These are phyloP conservation scores for Dactylellina drechsleri DNA, from an alignment of 2,329 filamentous ascomycete species.

Conservation along the genomic window DNA sequence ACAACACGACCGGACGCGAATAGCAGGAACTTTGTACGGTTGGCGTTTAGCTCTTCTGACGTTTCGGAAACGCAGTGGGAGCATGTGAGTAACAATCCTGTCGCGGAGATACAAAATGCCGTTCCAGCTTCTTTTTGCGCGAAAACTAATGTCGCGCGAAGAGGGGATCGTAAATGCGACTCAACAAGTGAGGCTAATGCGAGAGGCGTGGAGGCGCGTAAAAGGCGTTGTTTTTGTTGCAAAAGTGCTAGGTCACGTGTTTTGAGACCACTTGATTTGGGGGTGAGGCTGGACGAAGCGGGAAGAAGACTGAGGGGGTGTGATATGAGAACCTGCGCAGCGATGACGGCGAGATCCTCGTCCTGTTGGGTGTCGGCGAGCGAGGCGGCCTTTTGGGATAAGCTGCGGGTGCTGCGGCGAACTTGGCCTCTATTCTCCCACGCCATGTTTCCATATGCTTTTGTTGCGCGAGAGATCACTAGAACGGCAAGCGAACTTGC, in stretches of 20 bases:
- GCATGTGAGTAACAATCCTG: slow-evolving; percentile 66
- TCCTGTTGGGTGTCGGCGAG: not conserved
- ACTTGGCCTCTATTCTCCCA: not conserved
- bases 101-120: slow-evolving; percentile 65
- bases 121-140: slow-evolving; percentile 66
- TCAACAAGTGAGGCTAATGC: not conserved
- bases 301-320: slow-evolving; percentile 13
- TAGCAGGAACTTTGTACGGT: slow-evolving; percentile 63
- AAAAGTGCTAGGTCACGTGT: slow-evolving; percentile 32
- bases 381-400: slow-evolving; percentile 9
- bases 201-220: slow-evolving; percentile 14
- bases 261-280: slow-evolving; percentile 20
- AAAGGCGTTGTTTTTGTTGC: slow-evolving; percentile 41
- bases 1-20: slow-evolving; percentile 63
- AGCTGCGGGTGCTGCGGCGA: slow-evolving; percentile 22
- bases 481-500: too few species aligned
- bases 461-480: too few species aligned
- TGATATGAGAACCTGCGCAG: not conserved
- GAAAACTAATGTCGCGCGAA: slow-evolving; percentile 64
- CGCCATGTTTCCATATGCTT: too few species aligned
- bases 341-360: not conserved
- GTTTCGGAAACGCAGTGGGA: slow-evolving; percentile 67
- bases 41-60: slow-evolving; percentile 59
- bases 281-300: not conserved
- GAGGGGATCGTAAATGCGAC: slow-evolving; percentile 11